A percentile compares a stretch with the other conserved stretches of the same genome.
Conservation (phyloP, 306 rosid genomes). For the Dalbergia cultrata region DNA sequence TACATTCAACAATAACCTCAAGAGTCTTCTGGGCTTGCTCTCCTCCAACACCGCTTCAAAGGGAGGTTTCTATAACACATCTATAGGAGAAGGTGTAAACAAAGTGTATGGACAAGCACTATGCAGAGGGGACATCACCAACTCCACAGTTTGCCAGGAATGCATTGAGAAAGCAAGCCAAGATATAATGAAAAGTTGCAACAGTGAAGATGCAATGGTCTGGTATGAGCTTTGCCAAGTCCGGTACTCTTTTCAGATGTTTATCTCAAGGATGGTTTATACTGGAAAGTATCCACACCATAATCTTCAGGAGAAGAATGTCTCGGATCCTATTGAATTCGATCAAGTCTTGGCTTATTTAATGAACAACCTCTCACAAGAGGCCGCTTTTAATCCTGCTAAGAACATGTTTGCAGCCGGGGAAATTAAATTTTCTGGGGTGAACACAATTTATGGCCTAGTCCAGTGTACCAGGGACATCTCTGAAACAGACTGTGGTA, state of each 20-base stretch:
- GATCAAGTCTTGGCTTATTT: conserved; percentile 29
- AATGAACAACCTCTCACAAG: conserved; percentile 44
- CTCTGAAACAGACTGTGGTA: conserved; percentile 17
- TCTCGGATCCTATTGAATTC: conserved; percentile 41
- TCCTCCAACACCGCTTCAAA: conserved; percentile 53
- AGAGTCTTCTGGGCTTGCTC: conserved; percentile 49
- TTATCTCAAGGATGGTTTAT: conserved; percentile 41
- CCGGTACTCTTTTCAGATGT: conserved; percentile 58
- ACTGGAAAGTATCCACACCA: conserved; percentile 53
- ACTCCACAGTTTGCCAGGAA: conserved; percentile 53
- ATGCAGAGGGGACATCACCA: conserved; percentile 67
- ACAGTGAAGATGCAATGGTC: conserved; percentile 54
- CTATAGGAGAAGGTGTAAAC: conserved; percentile 27
- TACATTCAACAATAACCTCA: conserved; percentile 56
- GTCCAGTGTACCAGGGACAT: conserved; percentile 70
- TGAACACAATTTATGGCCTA: conserved; percentile 59
- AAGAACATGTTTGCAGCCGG: conserved; percentile 63
- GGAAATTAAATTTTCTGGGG: conserved; percentile 34
- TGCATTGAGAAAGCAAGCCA: conserved; percentile 62
- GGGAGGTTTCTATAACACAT: conserved; percentile 48
- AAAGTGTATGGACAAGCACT: conserved; percentile 69
- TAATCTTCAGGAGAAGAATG: conserved; percentile 40
- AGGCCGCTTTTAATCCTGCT: conserved; percentile 44
- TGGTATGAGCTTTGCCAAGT: conserved; percentile 76
- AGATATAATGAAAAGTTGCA: conserved; percentile 53